Evolutionary conservation across 768 basidiomycete genomes (phyloP).

Genomic region (Leccinum subtestaceum): DNA sequence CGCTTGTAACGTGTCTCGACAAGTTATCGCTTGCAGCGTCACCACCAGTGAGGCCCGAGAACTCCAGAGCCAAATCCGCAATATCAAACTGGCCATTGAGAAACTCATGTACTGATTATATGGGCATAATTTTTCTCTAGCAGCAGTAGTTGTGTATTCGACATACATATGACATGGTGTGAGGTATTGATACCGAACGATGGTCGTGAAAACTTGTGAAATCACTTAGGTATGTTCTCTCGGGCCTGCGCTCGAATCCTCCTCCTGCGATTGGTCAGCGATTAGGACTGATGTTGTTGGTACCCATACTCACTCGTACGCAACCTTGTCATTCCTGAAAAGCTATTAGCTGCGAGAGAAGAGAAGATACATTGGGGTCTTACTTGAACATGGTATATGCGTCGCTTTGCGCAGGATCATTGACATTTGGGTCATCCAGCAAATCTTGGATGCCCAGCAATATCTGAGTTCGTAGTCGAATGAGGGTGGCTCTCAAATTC

Average conservation of each 20-base stretch:
- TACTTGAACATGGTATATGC: conserved; percentile 99
- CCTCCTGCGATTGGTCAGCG: conserved; percentile 46
- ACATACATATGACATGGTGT: conserved; percentile 11
- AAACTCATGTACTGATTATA: conserved; percentile 48
- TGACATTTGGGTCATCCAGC: conserved; percentile 92
- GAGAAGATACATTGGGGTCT: conserved; percentile 30
- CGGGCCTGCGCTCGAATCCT: conserved; percentile 83
- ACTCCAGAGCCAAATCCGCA: conserved; percentile 82
- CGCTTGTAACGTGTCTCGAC: conserved; percentile 92
- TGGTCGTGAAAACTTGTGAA: not conserved
- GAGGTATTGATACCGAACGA: not conserved
- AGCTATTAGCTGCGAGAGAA: conserved; percentile 8
- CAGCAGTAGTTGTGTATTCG: conserved; percentile 8
- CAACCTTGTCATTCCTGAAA: conserved; percentile 83
- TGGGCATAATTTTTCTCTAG: not conserved
- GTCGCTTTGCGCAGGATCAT: conserved; percentile 97
- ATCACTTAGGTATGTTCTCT: conserved; percentile 83
- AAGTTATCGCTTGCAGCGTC: conserved; percentile 93
- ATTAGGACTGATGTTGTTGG: not conserved
- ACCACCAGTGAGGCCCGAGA: conserved; percentile 96
- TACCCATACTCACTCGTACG: conserved; percentile 73
- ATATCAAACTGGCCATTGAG: conserved; percentile 81
- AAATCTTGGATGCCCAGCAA: conserved; percentile 94
- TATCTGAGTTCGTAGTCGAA: conserved; percentile 52
- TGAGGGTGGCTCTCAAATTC: not conserved